Percentiles rank a stretch among this genome's conserved stretches.
Evolutionary conservation across 768 basidiomycete genomes (phyloP).

Genomic region (Sistotremastrum suecicum): DNA sequence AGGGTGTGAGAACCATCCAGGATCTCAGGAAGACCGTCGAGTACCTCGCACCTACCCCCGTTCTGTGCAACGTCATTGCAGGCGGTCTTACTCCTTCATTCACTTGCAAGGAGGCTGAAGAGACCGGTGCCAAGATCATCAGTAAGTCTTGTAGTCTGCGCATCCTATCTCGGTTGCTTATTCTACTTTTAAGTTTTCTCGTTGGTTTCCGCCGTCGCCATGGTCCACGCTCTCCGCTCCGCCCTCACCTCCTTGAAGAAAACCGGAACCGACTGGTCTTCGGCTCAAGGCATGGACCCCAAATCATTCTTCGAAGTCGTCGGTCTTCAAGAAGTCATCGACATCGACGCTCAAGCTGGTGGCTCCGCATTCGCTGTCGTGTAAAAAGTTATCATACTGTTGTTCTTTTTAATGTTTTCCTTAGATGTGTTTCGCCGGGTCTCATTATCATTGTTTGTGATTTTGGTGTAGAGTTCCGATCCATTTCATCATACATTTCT

Average conservation of each 20-base stretch:
- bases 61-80: slow-evolving; percentile 69
- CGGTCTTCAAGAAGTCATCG: slow-evolving; percentile 43
- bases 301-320: slow-evolving; percentile 67
- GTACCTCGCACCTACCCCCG: slow-evolving; percentile 59
- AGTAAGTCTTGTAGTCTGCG: slow-evolving; percentile 30
- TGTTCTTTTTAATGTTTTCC: slow-evolving; percentile 3
- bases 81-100: slow-evolving; percentile 67
- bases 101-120: slow-evolving; percentile 53
- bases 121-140: slow-evolving; percentile 61
- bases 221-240: slow-evolving; percentile 63
- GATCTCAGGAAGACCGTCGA: slow-evolving; percentile 49
- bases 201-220: slow-evolving; percentile 61
- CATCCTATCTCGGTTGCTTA: background rate
- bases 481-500: too few species aligned
- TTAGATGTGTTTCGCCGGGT: background rate
- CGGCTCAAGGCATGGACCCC: slow-evolving; percentile 57
- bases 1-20: slow-evolving; percentile 58
- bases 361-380: slow-evolving; percentile 43
- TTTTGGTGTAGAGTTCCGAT: too few species aligned
- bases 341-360: slow-evolving; percentile 42
- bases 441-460: too few species aligned
- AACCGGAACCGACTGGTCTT: slow-evolving; percentile 58
- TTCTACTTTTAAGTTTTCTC: slow-evolving; percentile 42
- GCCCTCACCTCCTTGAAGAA: slow-evolving; percentile 65
- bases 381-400: slow-evolving; percentile 13